A percentile compares a stretch with the other conserved stretches of the same genome.
phyloP scores from a whole-genome alignment of 257 asterid species.

The Plantago major region DNA sequence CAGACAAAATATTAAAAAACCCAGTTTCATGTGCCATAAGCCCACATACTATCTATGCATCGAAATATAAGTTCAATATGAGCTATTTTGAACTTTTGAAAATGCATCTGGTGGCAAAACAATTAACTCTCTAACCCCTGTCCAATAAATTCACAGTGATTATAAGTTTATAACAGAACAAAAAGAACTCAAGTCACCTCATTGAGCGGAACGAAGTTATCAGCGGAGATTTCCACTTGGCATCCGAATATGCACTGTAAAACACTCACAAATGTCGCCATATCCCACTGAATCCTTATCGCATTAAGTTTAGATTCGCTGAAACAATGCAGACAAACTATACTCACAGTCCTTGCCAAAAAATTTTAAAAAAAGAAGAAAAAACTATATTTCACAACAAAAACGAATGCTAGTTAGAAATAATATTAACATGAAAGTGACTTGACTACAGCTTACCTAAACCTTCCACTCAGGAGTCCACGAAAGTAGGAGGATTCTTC shows the following conservation, averaged over 20 bases:
- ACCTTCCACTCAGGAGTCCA: conserved; percentile 69
- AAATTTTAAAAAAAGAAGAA: too few relatives aligned
- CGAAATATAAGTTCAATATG: neutral
- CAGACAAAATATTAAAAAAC: too few relatives aligned
- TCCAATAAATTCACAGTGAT: neutral
- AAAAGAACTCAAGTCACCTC: too few relatives aligned
- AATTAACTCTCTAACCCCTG: neutral
- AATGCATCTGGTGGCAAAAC: too few relatives aligned
- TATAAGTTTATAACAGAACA: conserved; percentile 9
- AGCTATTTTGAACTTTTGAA: too few relatives aligned
- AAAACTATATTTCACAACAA: neutral
- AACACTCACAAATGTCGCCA: conserved; percentile 47
- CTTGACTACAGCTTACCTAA: conserved; percentile 36
- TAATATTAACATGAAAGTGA: neutral
- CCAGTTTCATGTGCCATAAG: neutral
- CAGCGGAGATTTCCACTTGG: conserved; percentile 42
- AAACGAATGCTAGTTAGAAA: neutral
- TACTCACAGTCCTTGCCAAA: neutral
- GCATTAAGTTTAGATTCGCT: conserved; percentile 54
- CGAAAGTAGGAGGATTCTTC: conserved; percentile 71
- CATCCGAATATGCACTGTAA: conserved; percentile 53
- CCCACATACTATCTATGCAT: neutral
- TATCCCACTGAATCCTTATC: conserved; percentile 55
- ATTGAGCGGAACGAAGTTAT: conserved; percentile 47
- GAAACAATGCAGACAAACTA: conserved; percentile 16